Conservation (phyloP, 495 filamentous ascomycete species). For the Xylaria sp. region DNA sequence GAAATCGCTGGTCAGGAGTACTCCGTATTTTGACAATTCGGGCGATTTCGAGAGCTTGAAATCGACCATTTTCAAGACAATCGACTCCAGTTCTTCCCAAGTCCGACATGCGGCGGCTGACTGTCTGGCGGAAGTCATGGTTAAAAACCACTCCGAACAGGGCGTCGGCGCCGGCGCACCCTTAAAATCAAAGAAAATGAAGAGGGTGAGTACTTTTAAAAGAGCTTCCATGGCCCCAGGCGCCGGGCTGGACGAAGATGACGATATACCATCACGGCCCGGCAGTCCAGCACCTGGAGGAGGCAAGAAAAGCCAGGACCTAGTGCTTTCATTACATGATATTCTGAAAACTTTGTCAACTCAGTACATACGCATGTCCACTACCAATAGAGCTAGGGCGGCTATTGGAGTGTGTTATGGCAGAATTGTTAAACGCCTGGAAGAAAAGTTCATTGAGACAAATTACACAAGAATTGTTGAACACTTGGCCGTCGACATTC, state of each 20-base stretch:
- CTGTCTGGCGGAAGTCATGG: slow-evolving; percentile 77
- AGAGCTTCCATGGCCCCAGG: slow-evolving; percentile 63
- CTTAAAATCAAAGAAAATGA: slow-evolving; percentile 75
- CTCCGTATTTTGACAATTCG: slow-evolving; percentile 85
- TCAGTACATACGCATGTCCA: slow-evolving; percentile 82
- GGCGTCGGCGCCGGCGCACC: slow-evolving; percentile 58
- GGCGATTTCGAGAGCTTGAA: slow-evolving; percentile 89
- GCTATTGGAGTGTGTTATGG: slow-evolving; percentile 89
- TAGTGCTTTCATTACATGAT: slow-evolving; percentile 78
- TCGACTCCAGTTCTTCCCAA: slow-evolving; percentile 75
- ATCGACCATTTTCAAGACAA: slow-evolving; percentile 78
- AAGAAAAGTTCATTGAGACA: slow-evolving; percentile 76
- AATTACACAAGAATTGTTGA: slow-evolving; percentile 81
- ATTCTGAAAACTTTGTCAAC: slow-evolving; percentile 80
- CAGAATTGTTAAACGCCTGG: slow-evolving; percentile 74
- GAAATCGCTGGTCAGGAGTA: slow-evolving; percentile 72
- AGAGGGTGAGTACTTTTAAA: slow-evolving; percentile 69
- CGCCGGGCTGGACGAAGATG: slow-evolving; percentile 69
- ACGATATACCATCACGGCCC: slow-evolving; percentile 76
- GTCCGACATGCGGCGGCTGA: slow-evolving; percentile 89
- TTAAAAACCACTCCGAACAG: slow-evolving; percentile 78
- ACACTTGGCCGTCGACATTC: slow-evolving; percentile 79
- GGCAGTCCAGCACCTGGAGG: slow-evolving; percentile 68
- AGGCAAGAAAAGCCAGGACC: slow-evolving; percentile 69
- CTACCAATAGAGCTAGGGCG: slow-evolving; percentile 79